These are phyloP conservation scores for Pseudogymnoascus sp. DNA, from an alignment of 2,329 filamentous ascomycete species.

Conservation along the genomic window DNA sequence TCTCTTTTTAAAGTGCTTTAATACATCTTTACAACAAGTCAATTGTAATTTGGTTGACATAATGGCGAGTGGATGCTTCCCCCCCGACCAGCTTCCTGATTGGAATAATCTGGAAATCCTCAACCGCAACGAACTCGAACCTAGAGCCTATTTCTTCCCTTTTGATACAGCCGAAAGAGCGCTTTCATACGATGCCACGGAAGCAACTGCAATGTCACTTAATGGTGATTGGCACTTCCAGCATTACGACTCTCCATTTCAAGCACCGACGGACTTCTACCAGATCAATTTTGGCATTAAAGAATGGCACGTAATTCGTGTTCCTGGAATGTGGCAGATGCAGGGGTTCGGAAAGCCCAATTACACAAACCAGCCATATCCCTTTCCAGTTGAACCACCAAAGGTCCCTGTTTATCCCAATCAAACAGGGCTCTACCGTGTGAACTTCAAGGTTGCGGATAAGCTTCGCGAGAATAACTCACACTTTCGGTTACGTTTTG, in stretches of 20 bases:
- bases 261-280: background rate
- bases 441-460: slow-evolving; percentile 37
- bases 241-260: background rate
- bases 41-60: too few species aligned
- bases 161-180: slow-evolving; percentile 34
- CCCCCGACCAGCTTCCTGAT: slow-evolving; percentile 26
- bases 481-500: slow-evolving; percentile 43
- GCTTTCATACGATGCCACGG: slow-evolving; percentile 27
- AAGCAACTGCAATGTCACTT: slow-evolving; percentile 22
- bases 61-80: background rate
- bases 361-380: slow-evolving; percentile 47
- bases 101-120: slow-evolving; percentile 39
- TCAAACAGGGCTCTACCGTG: slow-evolving; percentile 43
- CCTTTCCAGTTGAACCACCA: slow-evolving; percentile 44
- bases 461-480: slow-evolving; percentile 25
- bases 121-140: slow-evolving; percentile 36
- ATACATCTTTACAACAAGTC: too few species aligned
- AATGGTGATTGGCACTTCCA: background rate
- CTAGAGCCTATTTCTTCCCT: slow-evolving; percentile 36
- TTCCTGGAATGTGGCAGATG: slow-evolving; percentile 46
- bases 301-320: slow-evolving; percentile 38
- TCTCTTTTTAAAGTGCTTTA: too few species aligned
- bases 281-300: background rate
- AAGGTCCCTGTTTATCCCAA: slow-evolving; percentile 41
- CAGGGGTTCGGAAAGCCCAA: slow-evolving; percentile 45